Evolutionary conservation across 192 early-diverging fungal species (phyloP).

Genomic region (Coemansia sp.): DNA sequence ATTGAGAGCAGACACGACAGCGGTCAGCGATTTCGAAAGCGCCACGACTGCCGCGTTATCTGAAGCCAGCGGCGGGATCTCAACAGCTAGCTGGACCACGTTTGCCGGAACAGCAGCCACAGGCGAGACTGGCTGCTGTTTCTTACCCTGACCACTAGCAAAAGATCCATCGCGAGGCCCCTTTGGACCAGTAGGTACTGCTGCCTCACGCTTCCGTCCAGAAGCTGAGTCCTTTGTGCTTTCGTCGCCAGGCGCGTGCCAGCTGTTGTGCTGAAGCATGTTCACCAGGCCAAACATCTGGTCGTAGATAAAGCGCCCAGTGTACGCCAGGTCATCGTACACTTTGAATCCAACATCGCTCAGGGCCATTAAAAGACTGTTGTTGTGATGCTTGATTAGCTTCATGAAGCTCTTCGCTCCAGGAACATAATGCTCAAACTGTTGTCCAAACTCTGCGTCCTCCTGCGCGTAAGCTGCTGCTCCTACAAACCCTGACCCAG

Average conservation of each 20-base stretch:
- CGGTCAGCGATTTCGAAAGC: conserved; percentile 34
- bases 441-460: conserved; percentile 56
- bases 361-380: conserved; percentile 44
- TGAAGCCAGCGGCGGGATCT: conserved; percentile 43
- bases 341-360: conserved; percentile 62
- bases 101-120: conserved; percentile 25
- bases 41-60: conserved; percentile 35
- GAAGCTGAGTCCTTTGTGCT: conserved; percentile 9
- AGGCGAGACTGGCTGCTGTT: conserved; percentile 3
- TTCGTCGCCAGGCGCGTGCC: conserved; percentile 38
- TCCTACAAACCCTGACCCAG: conserved; percentile 41
- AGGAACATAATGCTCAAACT: conserved; percentile 61
- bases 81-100: conserved; percentile 37
- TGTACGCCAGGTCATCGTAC: conserved; percentile 55
- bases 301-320: conserved; percentile 41
- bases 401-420: conserved; percentile 57
- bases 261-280: conserved; percentile 53
- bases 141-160: not conserved
- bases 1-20: conserved; percentile 38
- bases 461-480: conserved; percentile 46
- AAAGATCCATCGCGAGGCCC: not conserved
- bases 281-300: conserved; percentile 56
- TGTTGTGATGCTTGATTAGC: conserved; percentile 54
- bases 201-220: not conserved
- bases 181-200: not conserved